These are phyloP conservation scores for Lodderomyces margitis DNA, from an alignment of 1,139 yeast genomes.

Conservation along the genomic window DNA sequence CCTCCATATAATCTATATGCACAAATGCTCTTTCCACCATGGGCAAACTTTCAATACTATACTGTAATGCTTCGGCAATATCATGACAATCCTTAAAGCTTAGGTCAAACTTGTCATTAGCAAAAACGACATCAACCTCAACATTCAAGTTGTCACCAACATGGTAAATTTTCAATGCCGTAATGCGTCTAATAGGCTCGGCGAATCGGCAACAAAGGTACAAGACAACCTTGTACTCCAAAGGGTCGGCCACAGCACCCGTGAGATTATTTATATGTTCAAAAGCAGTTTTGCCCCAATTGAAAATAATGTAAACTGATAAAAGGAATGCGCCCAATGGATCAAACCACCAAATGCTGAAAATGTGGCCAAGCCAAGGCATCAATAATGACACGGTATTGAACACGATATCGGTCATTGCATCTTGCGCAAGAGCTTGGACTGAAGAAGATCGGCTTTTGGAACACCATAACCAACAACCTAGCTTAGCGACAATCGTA, in stretches of 20 bases:
- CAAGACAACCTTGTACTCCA: slow-evolving; percentile 63
- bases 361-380: slow-evolving; percentile 58
- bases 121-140: slow-evolving; percentile 71
- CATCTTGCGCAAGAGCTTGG: slow-evolving; percentile 81
- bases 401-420: slow-evolving; percentile 73
- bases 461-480: slow-evolving; percentile 65
- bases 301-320: slow-evolving; percentile 58
- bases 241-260: slow-evolving; percentile 66
- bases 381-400: slow-evolving; percentile 66
- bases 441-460: slow-evolving; percentile 66
- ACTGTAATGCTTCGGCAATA: slow-evolving; percentile 77
- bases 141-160: slow-evolving; percentile 77
- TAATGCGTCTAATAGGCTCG: slow-evolving; percentile 61
- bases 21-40: slow-evolving; percentile 80
- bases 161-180: slow-evolving; percentile 70
- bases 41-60: slow-evolving; percentile 74
- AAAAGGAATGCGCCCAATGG: slow-evolving; percentile 68
- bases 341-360: slow-evolving; percentile 65
- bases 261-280: slow-evolving; percentile 75
- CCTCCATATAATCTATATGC: slow-evolving; percentile 69
- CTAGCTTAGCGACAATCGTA: slow-evolving; percentile 60
- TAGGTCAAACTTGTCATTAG: slow-evolving; percentile 42
- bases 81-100: slow-evolving; percentile 71
- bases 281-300: slow-evolving; percentile 65
- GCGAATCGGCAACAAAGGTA: slow-evolving; percentile 71